Base-by-base conservation (phyloP, 305 asterid species). In the Fraxinus platypoda region DNA sequence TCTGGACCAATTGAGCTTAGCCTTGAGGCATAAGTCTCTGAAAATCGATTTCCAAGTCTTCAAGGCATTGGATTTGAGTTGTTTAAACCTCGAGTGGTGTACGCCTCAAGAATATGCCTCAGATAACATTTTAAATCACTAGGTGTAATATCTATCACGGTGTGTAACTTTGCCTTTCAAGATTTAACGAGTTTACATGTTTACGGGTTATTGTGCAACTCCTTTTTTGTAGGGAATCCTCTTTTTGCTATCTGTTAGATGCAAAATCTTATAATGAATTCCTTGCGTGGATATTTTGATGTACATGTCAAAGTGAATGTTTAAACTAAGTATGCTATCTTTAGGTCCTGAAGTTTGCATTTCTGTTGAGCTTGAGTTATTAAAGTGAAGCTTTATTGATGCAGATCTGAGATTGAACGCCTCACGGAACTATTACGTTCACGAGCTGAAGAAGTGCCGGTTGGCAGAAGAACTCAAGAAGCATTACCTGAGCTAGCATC, bases 331-430 rank as follows among this genome's bases (percentile, higher is more conserved):
- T 66, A 26, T 26, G 35, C n/a, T 26, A 66, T 66, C 74, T 11
- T 66, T 26, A 26, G 33, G 35, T 23, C 74, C 35, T 66, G 74
- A 66, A 26, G 37, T 73, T 76, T 74, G 74, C 62, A 12, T 62
- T 73, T 17, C 23, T 21, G 52, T 78, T 66, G 23, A 3, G 84
- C 75, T 74, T 72, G 77, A 70, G 35, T 57, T 75, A 43, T 78
- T 71, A 2, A 33, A 8, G 57, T 19, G 25, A 74, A 80, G 38
- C 41, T 82, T 54, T 37, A 25, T 37, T 57, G 86, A 46, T 83
- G 91, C 97, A 96, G 99, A 85, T 86, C 94, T 84, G 98, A 96
- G 87, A 85, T 93, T 82, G 87, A 90, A 80, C 95, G 79, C 73
- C 87, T 96, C 93, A 91, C 97, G 66, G 92, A 86, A 74, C 86